Evolutionary conservation across 148 eudicot genomes (phyloP).

Genomic region (Cornus kousa): DNA sequence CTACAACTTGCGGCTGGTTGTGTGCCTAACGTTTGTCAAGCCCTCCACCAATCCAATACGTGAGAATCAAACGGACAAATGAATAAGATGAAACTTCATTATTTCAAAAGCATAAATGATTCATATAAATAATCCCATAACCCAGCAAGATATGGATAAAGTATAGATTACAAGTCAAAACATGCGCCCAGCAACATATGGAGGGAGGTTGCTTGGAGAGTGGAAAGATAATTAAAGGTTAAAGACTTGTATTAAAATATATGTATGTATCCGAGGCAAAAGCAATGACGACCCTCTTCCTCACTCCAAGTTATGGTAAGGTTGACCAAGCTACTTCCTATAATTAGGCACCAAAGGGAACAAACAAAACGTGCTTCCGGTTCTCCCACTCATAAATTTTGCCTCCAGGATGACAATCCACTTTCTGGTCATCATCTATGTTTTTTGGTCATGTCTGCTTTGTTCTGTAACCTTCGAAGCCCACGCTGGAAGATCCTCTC

Average conservation of each 20-base stretch:
- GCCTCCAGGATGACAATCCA: background rate
- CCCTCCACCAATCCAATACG: too few species aligned
- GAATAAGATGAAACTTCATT: too few species aligned
- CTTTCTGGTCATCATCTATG: background rate
- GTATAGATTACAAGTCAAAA: too few species aligned
- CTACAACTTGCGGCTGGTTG: too few species aligned
- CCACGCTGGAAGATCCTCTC: background rate
- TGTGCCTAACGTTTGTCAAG: too few species aligned
- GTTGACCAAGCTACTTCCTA: background rate
- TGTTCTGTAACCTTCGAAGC: background rate
- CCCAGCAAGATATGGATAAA: too few species aligned
- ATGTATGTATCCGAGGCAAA: too few species aligned
- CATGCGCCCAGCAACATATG: too few species aligned
- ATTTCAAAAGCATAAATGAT: too few species aligned
- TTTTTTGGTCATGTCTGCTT: background rate
- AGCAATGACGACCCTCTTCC: too few species aligned
- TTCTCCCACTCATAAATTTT: background rate
- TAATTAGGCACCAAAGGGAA: background rate
- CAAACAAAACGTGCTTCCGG: background rate
- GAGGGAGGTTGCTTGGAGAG: background rate
- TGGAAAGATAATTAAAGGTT: background rate
- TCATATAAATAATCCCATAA: too few species aligned
- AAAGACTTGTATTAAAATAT: background rate
- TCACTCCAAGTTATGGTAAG: background rate
- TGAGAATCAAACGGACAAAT: too few species aligned